Evolutionary conservation across 352 stramenopile species (phyloP), one percentile per base, ranked within the genome.

Genomic region (Halophytophthora polymorphica): DNA sequence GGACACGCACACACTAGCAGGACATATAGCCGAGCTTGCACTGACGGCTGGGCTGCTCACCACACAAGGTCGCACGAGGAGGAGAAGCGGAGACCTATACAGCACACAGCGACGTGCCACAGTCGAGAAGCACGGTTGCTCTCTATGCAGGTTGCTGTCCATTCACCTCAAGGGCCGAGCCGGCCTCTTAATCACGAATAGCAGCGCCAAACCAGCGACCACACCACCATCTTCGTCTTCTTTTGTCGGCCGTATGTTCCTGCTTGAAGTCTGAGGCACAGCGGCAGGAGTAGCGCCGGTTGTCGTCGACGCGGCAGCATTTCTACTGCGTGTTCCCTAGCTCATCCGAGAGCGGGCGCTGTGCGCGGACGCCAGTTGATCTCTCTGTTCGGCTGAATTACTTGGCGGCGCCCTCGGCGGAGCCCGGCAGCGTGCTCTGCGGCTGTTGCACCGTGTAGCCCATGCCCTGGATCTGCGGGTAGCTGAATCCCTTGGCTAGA

Each of bases 381-480:
- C 25, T 31, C 25, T 31, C 8, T 31, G 8, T 31, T 8, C 8
- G 25, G 4, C 25, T 4, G 25, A 43, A 56, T 72, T 86, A 86
- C 39, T 90, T 64, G 23, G 61, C 18, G 6, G 77, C 63, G n/a
- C 61, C 61, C 28, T 73, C 58, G 19, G 66, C 52, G 19, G 66
- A 55, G 21, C 53, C 61, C 10, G 75, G 39, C 21, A 88, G 71
- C 43, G 76, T 91, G 63, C 75, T 92, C 56, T 88, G 64, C 41
- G 64, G 76, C 53, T 77, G 72, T 45, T 75, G 61, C 37, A 90
- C 69, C 48, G 77, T 71, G 73, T 91, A 94, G 50, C 83, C 83
- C 83, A 94, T 94, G 55, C 66, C 66, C 45, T 90, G 79, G 50
- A 94, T 88, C 61, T 94, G 83, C 63, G 83, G 77, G 55, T 90